A percentile compares a stretch with the other conserved stretches of the same genome.
Evolutionary conservation across 495 filamentous ascomycete genomes (phyloP).

Genomic region (Aspergillus funiculosus): DNA sequence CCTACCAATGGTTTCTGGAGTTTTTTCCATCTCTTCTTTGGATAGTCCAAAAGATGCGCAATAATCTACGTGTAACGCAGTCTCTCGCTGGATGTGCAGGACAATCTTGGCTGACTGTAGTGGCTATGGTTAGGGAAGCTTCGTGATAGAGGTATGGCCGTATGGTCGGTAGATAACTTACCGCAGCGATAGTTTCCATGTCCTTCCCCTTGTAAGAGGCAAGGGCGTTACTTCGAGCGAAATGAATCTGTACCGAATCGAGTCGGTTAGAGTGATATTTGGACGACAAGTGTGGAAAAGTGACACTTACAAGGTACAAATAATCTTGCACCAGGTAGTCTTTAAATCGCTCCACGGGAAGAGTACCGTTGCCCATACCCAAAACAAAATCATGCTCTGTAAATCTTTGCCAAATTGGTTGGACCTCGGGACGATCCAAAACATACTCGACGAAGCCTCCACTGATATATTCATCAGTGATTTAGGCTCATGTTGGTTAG

Average conservation of each 20-base stretch:
- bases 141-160: neutral
- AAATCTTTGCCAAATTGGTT: conserved; percentile 62
- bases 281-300: neutral
- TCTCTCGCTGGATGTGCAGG: conserved; percentile 69
- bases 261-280: neutral
- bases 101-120: conserved; percentile 63
- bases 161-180: conserved; percentile 24
- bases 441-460: conserved; percentile 80
- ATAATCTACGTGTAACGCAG: conserved; percentile 71
- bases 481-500: neutral
- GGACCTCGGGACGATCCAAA: conserved; percentile 68
- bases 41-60: conserved; percentile 77
- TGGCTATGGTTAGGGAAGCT: neutral
- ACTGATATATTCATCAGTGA: conserved; percentile 36
- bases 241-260: conserved; percentile 59
- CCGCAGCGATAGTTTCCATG: conserved; percentile 65
- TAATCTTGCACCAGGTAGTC: conserved; percentile 87
- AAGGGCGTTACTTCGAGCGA: conserved; percentile 75
- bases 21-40: conserved; percentile 62
- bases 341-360: conserved; percentile 71
- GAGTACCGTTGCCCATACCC: conserved; percentile 65
- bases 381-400: conserved; percentile 76
- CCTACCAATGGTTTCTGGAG: conserved; percentile 69
- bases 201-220: conserved; percentile 73
- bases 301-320: conserved; percentile 64